Base-by-base conservation (phyloP, 2,329 filamentous ascomycete species). In the Aspergillus tamarii region DNA sequence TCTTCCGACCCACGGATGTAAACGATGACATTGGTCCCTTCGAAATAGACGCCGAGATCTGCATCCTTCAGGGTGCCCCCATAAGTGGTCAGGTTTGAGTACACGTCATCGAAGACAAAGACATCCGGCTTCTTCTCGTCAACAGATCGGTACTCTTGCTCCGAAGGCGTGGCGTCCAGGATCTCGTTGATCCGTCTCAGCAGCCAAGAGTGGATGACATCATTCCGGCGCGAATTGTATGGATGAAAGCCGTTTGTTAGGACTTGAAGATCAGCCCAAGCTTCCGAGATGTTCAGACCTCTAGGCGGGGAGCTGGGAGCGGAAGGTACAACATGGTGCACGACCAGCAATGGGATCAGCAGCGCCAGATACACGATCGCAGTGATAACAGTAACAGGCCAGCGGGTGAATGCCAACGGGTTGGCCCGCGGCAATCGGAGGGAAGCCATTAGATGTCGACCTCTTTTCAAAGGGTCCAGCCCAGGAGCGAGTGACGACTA, bases 21-120 rank as follows among this genome's bases (percentile, higher is more conserved):
- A 43, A 97, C 89, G 66, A 97, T 89, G 68, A 97, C 89, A 72
- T 98, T 99, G 66, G 88, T 94, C 36, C 93, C 92, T 79, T 98
- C 94, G 71, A 96, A 97, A 75, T 98, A 97, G 32, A 92, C 87
- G 12, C 82, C 84, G 23, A 78, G 55, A 63, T 79, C 62, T 23
- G 80, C 64, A 28, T 69, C 70, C 1, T 76, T 72, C 43, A 78
- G 76, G 2, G 73, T 77, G 59, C 81, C 80, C 7, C 83, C 80
- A 50, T 88, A 88, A 43, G 85, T 89, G 1, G 93, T 95, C 60
- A 92, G 86, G 73, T 97, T 98, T 36, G 92, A 91, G 46, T 84
- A 80, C 54, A 88, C 81, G 75, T 97, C 94, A 72, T 96, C 89
- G 73, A 96, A 93, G 21, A 97, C 82, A 30, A 90, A 87, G 60